phyloP scores from a whole-genome alignment of 306 rosid species.

The Castanea crenata region DNA sequence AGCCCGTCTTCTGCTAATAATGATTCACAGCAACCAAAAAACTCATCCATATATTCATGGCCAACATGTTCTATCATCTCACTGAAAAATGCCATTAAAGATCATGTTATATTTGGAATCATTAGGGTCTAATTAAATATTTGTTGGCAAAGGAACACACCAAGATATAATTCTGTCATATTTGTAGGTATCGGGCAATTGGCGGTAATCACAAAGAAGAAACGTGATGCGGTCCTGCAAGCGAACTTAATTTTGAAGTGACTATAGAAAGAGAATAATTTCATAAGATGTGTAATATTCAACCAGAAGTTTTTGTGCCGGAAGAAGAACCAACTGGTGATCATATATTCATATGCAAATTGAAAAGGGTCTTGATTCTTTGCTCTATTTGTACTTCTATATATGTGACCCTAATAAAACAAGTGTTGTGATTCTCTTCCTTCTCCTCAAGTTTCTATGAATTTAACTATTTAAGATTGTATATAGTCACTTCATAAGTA shows the following conservation, averaged over 20 bases:
- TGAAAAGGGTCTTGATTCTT: not conserved
- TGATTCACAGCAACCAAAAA: constrained; percentile 76
- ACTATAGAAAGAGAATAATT: not conserved
- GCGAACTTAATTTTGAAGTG: not conserved
- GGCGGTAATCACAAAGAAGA: constrained; percentile 83
- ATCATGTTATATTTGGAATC: not conserved
- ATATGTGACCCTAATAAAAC: no score
- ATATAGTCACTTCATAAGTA: no score
- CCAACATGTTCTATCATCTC: constrained; percentile 86
- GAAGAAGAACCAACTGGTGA: not conserved
- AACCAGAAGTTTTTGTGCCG: not conserved
- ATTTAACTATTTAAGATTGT: no score
- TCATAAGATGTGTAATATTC: not conserved
- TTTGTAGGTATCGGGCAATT: constrained; percentile 51
- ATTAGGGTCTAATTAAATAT: not conserved
- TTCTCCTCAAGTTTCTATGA: no score
- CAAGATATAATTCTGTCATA: constrained; percentile 86
- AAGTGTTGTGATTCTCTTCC: no score
- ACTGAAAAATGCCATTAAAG: constrained; percentile 44
- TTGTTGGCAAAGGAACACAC: constrained; percentile 38
- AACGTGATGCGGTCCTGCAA: constrained; percentile 62
- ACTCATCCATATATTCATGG: constrained; percentile 76
- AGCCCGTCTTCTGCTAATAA: constrained; percentile 66
- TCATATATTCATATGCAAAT: not conserved
- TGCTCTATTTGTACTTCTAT: no score